Evolutionary conservation across 1,139 yeast genomes (phyloP).

Genomic region (Kluyveromyces sp.): DNA sequence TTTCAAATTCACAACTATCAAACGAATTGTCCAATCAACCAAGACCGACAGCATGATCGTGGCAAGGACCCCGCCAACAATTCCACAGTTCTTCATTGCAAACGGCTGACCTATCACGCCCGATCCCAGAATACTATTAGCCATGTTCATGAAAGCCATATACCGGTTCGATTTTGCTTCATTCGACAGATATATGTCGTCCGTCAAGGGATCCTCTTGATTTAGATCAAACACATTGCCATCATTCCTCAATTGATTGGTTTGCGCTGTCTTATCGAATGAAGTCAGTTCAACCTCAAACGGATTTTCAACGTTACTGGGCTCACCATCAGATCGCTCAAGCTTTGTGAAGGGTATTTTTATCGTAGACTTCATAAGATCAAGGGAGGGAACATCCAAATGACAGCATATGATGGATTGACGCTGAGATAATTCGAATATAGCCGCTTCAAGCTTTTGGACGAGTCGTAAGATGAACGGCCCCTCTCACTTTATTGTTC

Average conservation of each 20-base stretch:
- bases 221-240: neutral
- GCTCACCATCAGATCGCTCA: neutral
- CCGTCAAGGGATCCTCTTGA: constrained; percentile 6
- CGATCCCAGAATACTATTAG: constrained; percentile 88
- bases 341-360: neutral
- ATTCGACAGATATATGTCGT: constrained; percentile 10
- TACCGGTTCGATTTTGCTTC: constrained; percentile 40
- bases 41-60: constrained; percentile 55
- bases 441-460: no score
- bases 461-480: no score
- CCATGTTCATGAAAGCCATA: constrained; percentile 97
- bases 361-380: neutral
- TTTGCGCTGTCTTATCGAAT: constrained; percentile 6
- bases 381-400: neutral
- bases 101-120: constrained; percentile 93
- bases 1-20: constrained; percentile 79
- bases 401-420: neutral
- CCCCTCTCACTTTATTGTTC: no score
- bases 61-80: constrained; percentile 63
- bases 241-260: neutral
- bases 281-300: constrained; percentile 10
- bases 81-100: constrained; percentile 76
- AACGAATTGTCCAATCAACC: constrained; percentile 80
- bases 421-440: no score
- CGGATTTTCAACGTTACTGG: neutral